Percentiles rank a stretch among this genome's conserved stretches.
phyloP scores from a whole-genome alignment of 2,329 filamentous ascomycete species.

The Fusarium sp. region DNA sequence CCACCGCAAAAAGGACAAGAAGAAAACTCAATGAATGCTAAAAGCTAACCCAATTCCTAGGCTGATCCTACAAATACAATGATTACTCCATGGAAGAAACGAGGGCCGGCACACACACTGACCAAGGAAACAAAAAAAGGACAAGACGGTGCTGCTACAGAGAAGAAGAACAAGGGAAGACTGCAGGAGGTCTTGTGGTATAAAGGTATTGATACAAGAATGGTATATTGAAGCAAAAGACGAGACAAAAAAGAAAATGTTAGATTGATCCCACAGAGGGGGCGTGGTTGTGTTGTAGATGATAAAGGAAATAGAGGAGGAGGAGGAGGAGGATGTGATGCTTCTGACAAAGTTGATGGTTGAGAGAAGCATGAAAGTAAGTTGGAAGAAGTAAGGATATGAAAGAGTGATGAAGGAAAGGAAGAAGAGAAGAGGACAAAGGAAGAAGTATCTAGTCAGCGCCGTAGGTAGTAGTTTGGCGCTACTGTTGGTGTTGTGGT shows the following conservation, averaged over 20 bases:
- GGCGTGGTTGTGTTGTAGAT: background rate
- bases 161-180: constrained; percentile 19
- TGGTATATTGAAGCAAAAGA: constrained; percentile 34
- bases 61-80: constrained; percentile 25
- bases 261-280: background rate
- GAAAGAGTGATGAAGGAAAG: constrained; percentile 1
- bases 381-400: background rate
- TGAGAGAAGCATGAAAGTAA: background rate
- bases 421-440: background rate
- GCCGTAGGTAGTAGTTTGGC: background rate
- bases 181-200: constrained; percentile 15
- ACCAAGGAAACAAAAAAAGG: background rate
- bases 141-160: background rate
- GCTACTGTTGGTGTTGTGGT: background rate
- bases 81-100: constrained; percentile 22
- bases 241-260: background rate
- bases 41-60: constrained; percentile 4
- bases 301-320: constrained; percentile 14
- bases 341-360: background rate
- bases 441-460: background rate
- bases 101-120: constrained; percentile 2
- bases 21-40: constrained; percentile 11
- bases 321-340: background rate
- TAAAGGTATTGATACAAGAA: constrained; percentile 40
- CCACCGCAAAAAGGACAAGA: background rate